Conservation (phyloP, 164 flowering plant species). For the Tinospora cordifolia region DNA sequence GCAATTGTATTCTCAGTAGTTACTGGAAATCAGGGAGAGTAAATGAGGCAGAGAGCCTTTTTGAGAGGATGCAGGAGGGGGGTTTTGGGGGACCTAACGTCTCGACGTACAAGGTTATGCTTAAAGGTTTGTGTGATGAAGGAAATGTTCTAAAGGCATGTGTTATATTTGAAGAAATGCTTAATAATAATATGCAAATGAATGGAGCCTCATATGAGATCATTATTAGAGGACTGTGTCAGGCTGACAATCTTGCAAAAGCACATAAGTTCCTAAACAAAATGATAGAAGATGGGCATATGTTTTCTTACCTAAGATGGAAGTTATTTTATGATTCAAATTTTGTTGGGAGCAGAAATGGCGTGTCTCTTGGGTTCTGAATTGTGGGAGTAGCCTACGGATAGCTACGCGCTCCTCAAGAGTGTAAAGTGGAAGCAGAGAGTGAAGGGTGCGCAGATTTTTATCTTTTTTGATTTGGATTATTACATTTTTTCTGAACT, state of each 20-base stretch:
- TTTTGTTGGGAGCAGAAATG: neutral
- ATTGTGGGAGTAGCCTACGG: neutral
- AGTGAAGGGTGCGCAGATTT: neutral
- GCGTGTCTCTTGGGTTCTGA: constrained; percentile 15
- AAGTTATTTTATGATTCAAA: constrained; percentile 15
- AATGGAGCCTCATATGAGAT: constrained; percentile 20
- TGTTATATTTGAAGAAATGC: constrained; percentile 28
- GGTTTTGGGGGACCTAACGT: constrained; percentile 15
- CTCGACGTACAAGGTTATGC: constrained; percentile 22
- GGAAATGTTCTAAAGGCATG: constrained; percentile 23
- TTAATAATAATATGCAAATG: constrained; percentile 14
- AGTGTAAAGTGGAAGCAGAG: neutral
- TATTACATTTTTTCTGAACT: neutral
- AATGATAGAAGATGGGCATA: constrained; percentile 28
- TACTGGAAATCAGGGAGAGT: constrained; percentile 26
- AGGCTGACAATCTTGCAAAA: constrained; percentile 18
- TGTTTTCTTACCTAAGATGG: constrained; percentile 29
- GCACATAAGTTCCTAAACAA: constrained; percentile 25
- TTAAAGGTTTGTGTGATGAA: constrained; percentile 23
- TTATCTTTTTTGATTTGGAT: neutral
- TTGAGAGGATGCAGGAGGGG: constrained; percentile 24
- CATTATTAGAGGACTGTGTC: constrained; percentile 21
- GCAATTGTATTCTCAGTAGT: constrained; percentile 26
- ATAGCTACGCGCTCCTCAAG: neutral
- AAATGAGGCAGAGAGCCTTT: constrained; percentile 26